A percentile compares a stretch with the other conserved stretches of the same genome.
phyloP scores from a whole-genome alignment of 371 early-diverging fungal species.

The Mucor plumbeus region DNA sequence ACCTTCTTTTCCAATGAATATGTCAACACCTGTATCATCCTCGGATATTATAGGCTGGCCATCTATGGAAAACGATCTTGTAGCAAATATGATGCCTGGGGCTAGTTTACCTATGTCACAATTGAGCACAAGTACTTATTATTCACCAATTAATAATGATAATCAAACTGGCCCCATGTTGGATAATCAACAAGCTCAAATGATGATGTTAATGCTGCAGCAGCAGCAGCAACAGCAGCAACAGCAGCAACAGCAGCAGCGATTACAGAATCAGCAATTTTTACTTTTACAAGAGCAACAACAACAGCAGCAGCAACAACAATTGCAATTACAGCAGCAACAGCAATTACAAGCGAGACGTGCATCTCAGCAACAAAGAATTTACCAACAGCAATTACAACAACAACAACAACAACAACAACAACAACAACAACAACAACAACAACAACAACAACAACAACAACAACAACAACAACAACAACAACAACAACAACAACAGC shows the following conservation, averaged over 20 bases:
- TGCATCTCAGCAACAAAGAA: neutral
- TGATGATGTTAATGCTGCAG: slow-evolving; percentile 11
- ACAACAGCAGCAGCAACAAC: no score
- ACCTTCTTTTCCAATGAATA: slow-evolving; percentile 1
- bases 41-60: neutral
- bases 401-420: neutral
- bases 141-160: neutral
- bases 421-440: neutral
- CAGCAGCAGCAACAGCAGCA: slow-evolving; percentile 14
- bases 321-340: neutral
- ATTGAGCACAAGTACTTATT: neutral
- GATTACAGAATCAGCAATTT: slow-evolving; percentile 8
- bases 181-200: slow-evolving; percentile 14
- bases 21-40: neutral
- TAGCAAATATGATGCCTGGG: neutral
- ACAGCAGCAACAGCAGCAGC: slow-evolving; percentile 4
- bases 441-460: no score
- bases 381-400: slow-evolving; percentile 7
- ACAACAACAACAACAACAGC: slow-evolving; percentile 4
- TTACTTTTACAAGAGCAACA: slow-evolving; percentile 3
- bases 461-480: neutral
- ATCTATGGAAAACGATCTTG: neutral
- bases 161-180: slow-evolving; percentile 1
- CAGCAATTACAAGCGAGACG: slow-evolving; percentile 2
- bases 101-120: slow-evolving; percentile 4